Evolutionary conservation across 805 yeast genomes (phyloP), one percentile per base, ranked within the genome.

Genomic region (Yamadazyma philogaea): DNA sequence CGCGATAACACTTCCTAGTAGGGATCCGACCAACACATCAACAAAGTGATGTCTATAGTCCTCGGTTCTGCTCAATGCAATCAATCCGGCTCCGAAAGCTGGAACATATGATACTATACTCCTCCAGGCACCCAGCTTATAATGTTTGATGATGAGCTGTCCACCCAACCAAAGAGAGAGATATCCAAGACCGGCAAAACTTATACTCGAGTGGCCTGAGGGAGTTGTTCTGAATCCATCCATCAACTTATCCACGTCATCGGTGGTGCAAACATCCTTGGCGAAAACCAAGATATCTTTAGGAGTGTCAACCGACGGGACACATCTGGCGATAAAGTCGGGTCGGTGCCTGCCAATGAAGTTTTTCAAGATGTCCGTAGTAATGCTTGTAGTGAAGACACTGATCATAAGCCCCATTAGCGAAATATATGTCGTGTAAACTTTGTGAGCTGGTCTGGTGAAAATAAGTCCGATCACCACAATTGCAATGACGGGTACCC

Each of bases 31-130:
- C 1, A 84, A 52, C 1, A 93, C 84, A 61, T 91, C 99, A 14
- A 86, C 69, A 57, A 87, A 88, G 63, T 91, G 98, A 57, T 91
- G 99, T 59, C 97, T 75, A 64, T 90, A 90, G 63, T 91, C 99
- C 54, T 85, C 84, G 0, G 96, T 87, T 54, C 99, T 76, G 30
- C 93, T 80, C 34, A 87, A 62, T 0, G 97, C 98, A 51, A 91
- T 81, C 49, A 82, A 72, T 1, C 76, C 56, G 0, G 98, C 96
- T 6, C 84, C 74, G 4, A 87, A 52, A 1, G 75, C 56, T 2
- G 93, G 93, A n/a, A 74, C 42, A 7, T 66, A 55, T 1, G 81
- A 65, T 2, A 82, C 56, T 2, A 77, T 49, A 34, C 77, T 66
- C 56, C 90, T 76, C 86, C 88, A 82, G 1, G 79, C 70, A 1